phyloP scores from a whole-genome alignment of 768 basidiomycete species.

The Rubroboletus satanas region DNA sequence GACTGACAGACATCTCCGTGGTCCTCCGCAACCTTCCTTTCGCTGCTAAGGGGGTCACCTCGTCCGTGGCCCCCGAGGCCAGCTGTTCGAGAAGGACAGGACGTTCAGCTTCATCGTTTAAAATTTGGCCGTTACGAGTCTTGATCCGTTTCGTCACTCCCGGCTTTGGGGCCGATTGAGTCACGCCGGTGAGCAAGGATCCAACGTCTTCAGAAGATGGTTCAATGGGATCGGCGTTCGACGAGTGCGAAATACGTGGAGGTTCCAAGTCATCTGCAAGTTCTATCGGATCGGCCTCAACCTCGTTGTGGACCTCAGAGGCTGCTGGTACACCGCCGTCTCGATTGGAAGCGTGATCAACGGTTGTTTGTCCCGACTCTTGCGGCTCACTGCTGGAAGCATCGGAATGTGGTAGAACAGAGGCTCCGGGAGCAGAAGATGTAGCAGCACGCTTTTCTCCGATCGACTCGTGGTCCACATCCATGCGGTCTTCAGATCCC shows the following conservation, averaged over 20 bases:
- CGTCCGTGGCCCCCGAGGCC: conserved; percentile 16
- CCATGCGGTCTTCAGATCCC: conserved; percentile 19
- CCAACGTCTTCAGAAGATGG: conserved; percentile 3
- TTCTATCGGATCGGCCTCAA: conserved; percentile 41
- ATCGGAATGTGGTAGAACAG: not conserved
- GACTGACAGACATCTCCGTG: conserved; percentile 16
- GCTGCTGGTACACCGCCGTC: not conserved
- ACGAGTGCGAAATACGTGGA: conserved; percentile 3
- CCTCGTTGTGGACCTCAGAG: not conserved
- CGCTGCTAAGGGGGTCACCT: conserved; percentile 19
- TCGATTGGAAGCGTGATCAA: conserved; percentile 10
- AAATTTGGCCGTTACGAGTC: conserved; percentile 35
- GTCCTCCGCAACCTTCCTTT: conserved; percentile 17
- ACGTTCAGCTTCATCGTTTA: conserved; percentile 20
- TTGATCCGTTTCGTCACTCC: conserved; percentile 42
- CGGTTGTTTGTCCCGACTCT: conserved; percentile 9
- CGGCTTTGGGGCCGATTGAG: conserved; percentile 26
- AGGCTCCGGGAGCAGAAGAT: not conserved
- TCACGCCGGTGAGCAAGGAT: not conserved
- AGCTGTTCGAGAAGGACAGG: conserved; percentile 24
- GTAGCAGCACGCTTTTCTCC: not conserved
- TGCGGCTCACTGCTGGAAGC: not conserved
- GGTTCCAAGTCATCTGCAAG: conserved; percentile 36
- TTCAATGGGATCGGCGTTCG: conserved; percentile 32
- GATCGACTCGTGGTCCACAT: conserved; percentile 4